Conservation (phyloP, 75 land plant species). For the Sequoiadendron giganteum region DNA sequence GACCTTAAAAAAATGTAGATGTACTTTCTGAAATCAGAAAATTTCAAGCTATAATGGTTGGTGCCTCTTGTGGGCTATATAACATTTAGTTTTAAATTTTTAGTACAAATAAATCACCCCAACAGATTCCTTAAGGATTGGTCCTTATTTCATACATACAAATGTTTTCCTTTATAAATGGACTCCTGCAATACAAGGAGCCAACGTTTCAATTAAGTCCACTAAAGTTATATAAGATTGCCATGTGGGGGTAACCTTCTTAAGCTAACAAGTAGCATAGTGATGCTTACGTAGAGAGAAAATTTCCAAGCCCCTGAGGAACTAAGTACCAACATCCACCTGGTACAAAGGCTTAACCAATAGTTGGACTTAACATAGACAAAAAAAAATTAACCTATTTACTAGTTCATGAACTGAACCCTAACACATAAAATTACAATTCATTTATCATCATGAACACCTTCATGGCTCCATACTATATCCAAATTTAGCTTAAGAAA, state of each 20-base stretch:
- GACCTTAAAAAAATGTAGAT: too few species aligned
- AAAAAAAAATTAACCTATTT: not conserved
- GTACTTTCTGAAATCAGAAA: too few species aligned
- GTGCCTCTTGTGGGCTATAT: too few species aligned
- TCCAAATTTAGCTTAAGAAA: not conserved
- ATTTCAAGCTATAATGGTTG: too few species aligned
- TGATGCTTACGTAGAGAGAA: not conserved
- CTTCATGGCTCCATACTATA: not conserved
- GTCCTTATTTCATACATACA: too few species aligned
- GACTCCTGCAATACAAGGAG: too few species aligned
- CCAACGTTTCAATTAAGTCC: too few species aligned
- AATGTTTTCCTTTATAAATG: too few species aligned
- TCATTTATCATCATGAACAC: not conserved
- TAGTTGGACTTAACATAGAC: not conserved
- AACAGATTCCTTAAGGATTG: too few species aligned
- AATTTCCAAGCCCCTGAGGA: not conserved
- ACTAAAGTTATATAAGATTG: too few species aligned
- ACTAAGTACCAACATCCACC: not conserved
- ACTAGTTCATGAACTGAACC: not conserved
- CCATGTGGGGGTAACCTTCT: not conserved
- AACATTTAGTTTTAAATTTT: too few species aligned
- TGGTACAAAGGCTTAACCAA: not conserved
- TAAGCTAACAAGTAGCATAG: not conserved
- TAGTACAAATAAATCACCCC: too few species aligned
- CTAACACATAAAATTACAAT: not conserved